These are phyloP conservation scores for Chaetoceros tenuissimus DNA, from an alignment of 108 stramenopile species.

Conservation along the genomic window DNA sequence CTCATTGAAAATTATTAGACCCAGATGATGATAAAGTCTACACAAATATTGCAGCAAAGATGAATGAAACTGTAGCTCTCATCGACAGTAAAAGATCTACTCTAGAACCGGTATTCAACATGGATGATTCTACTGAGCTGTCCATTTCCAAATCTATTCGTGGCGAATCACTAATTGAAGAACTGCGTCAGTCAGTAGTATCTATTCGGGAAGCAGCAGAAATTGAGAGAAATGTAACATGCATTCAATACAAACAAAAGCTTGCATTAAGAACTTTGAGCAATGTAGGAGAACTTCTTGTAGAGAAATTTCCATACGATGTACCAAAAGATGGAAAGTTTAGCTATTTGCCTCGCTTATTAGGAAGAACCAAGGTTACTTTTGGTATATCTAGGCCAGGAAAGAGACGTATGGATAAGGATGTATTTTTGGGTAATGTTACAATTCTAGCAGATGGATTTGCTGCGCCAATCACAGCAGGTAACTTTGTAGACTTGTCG, in stretches of 20 bases:
- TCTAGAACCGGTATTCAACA: conserved; percentile 72
- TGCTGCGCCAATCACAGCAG: conserved; percentile 75
- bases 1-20: too few species aligned
- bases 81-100: conserved; percentile 45
- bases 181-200: conserved; percentile 33
- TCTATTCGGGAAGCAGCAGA: conserved; percentile 25
- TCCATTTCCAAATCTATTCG: conserved; percentile 54
- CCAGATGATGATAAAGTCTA: too few species aligned
- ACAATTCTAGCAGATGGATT: conserved; percentile 82
- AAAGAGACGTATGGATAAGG: conserved; percentile 19
- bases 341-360: conserved; percentile 61
- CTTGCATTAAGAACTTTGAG: conserved; percentile 50
- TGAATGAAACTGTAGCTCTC: conserved; percentile 19
- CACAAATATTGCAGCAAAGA: too few species aligned
- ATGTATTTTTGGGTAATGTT: conserved; percentile 55
- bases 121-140: conserved; percentile 59
- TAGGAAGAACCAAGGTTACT: conserved; percentile 65
- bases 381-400: conserved; percentile 53
- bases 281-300: conserved; percentile 61
- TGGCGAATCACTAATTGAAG: conserved; percentile 55
- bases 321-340: conserved; percentile 70
- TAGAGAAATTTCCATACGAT: conserved; percentile 51
- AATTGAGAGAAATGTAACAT: conserved; percentile 17
- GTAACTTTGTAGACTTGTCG: conserved; percentile 73
- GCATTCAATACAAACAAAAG: conserved; percentile 21